These are phyloP conservation scores for Larix sibirica DNA, from an alignment of 83 land plant genomes.

Conservation along the genomic window DNA sequence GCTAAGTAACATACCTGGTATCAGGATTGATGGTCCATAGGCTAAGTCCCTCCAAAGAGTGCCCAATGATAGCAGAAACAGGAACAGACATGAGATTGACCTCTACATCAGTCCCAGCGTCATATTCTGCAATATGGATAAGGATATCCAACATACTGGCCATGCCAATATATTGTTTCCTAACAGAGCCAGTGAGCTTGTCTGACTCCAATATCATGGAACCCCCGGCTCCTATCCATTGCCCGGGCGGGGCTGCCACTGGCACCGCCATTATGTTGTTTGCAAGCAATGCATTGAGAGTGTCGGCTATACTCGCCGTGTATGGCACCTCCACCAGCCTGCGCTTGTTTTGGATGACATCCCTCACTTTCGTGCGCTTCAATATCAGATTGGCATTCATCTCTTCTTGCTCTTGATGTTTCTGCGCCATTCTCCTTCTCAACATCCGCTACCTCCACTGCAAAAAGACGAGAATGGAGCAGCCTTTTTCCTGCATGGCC, in stretches of 20 bases:
- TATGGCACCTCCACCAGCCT: slow-evolving; percentile 94
- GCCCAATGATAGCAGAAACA: slow-evolving; percentile 85
- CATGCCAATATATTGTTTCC: slow-evolving; percentile 97
- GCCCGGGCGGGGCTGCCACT: slow-evolving; percentile 96
- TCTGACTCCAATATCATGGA: slow-evolving; percentile 90
- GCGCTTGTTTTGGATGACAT: slow-evolving; percentile 54
- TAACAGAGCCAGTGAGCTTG: slow-evolving; percentile 63
- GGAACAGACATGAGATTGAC: slow-evolving; percentile 38
- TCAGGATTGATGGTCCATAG: slow-evolving; percentile 82
- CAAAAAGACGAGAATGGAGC: no score
- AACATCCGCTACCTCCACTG: no score
- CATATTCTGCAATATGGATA: slow-evolving; percentile 65
- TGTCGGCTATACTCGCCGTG: slow-evolving; percentile 77
- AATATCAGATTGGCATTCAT: background rate
- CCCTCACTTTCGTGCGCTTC: slow-evolving; percentile 32
- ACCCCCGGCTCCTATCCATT: slow-evolving; percentile 97
- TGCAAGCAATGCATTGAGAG: slow-evolving; percentile 74
- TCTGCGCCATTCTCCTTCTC: no score
- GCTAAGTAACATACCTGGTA: slow-evolving; percentile 54
- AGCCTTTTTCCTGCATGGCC: no score
- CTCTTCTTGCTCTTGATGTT: no score
- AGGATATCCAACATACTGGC: slow-evolving; percentile 87
- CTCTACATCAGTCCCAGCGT: slow-evolving; percentile 22
- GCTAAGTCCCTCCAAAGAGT: slow-evolving; percentile 86
- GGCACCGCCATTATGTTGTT: slow-evolving; percentile 81